Base-by-base conservation (phyloP, 1,284 basidiomycete genomes). In the Puccinia coronata region DNA sequence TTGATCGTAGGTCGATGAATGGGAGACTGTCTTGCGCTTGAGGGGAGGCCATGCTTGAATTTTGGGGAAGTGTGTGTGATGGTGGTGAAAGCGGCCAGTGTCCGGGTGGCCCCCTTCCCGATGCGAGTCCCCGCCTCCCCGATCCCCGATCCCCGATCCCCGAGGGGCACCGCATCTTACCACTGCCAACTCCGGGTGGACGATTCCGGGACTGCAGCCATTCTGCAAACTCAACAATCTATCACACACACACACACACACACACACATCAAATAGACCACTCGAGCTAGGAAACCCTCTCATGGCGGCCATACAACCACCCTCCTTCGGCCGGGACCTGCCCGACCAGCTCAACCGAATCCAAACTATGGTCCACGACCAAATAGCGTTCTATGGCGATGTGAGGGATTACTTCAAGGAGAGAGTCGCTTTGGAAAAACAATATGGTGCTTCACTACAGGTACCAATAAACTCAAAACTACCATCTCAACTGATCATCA, bases 351-450 rank as follows among this genome's bases (percentile, higher is more conserved):
- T 83, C 18, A 51, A 61, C 6, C 76, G 74, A 23, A 67, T 83
- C 28, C 78, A 82, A 51, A 55, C 25, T 23, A 77, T 82, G 28
- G 53, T 83, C 49, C 69, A 71, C n/a, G 65, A 65, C 12, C 67
- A 83, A 14, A 81, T 84, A 34, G 69, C 72, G n/a, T 82, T 81
- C 77, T 77, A 82, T 51, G 39, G 72, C 9, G 83, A 84, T 59
- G 79, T 82, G 4, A 90, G 92, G 75, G 92, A 93, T 69, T 84
- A 93, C 69, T 91, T 92, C 84, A 88, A 88, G 75, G 91, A 91
- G 77, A 88, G 91, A 59, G 90, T 87, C 23, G 88, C 88, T 18
- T 87, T 93, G 18, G 92, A 94, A 85, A 90, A 90, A 74, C 92
- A 94, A 84, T 93, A 92, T 84, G 91, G 92, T 77, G 39, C 75